Percentiles rank a stretch among this genome's conserved stretches.
Conservation (phyloP, 106 monocot species). For the Narthecium ossifragum region DNA sequence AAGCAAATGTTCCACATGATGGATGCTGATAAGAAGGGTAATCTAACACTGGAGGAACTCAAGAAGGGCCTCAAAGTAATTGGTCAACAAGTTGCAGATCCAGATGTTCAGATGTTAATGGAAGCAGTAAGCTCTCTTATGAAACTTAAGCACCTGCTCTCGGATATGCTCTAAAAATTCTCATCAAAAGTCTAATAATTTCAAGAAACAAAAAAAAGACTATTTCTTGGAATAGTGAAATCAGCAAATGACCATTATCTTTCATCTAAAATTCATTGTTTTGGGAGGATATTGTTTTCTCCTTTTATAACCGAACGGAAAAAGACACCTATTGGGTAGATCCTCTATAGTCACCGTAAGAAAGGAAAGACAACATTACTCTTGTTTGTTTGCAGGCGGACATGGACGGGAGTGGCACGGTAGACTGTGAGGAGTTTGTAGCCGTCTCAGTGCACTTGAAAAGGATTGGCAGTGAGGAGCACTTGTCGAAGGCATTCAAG, state of each 20-base stretch:
- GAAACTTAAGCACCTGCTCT: neutral
- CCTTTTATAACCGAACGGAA: too few species aligned
- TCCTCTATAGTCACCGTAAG: too few species aligned
- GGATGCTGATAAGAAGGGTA: slow-evolving; percentile 80
- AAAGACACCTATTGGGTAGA: too few species aligned
- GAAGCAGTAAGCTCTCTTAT: slow-evolving; percentile 61
- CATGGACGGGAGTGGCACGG: slow-evolving; percentile 61
- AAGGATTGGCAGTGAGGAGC: slow-evolving; percentile 55
- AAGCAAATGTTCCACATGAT: slow-evolving; percentile 75
- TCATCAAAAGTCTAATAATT: too few species aligned
- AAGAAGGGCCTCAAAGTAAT: slow-evolving; percentile 54
- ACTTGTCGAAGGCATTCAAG: slow-evolving; percentile 57
- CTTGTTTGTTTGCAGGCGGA: slow-evolving; percentile 33
- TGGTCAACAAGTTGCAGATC: slow-evolving; percentile 44
- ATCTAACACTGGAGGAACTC: slow-evolving; percentile 72
- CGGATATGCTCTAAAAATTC: too few species aligned
- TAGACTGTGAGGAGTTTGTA: slow-evolving; percentile 85
- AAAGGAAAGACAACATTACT: too few species aligned
- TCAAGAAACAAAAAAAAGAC: too few species aligned
- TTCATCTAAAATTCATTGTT: too few species aligned
- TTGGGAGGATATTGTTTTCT: too few species aligned
- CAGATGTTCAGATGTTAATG: slow-evolving; percentile 69
- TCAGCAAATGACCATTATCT: too few species aligned
- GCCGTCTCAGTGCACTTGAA: slow-evolving; percentile 66
- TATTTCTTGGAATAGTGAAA: too few species aligned